Evolutionary conservation across 2,329 filamentous ascomycete species (phyloP).

Genomic region (Curvularia sp.): DNA sequence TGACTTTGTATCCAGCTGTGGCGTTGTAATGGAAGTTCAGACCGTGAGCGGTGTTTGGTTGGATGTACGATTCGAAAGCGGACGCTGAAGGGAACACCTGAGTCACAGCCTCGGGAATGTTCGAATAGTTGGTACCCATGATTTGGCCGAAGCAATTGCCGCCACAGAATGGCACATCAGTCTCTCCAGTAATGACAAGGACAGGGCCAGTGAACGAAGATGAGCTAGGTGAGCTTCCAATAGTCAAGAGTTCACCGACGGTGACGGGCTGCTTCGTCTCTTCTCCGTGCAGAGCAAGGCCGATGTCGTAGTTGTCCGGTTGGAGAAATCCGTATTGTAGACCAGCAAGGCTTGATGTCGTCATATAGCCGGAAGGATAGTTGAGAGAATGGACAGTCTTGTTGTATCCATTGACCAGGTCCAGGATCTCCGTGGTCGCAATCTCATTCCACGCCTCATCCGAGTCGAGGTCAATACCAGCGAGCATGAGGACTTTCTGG

Average conservation of each 20-base stretch:
- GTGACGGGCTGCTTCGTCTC: constrained; percentile 63
- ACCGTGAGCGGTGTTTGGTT: constrained; percentile 56
- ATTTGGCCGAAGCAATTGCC: constrained; percentile 60
- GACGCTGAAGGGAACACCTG: constrained; percentile 55
- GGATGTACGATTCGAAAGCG: constrained; percentile 61
- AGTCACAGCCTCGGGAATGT: constrained; percentile 55
- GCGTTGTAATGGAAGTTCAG: constrained; percentile 58
- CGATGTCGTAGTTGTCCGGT: constrained; percentile 63
- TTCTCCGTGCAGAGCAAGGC: constrained; percentile 57
- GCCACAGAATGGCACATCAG: constrained; percentile 66
- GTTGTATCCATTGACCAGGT: constrained; percentile 44
- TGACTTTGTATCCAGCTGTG: constrained; percentile 50
- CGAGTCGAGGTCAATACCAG: constrained; percentile 21
- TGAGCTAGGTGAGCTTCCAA: constrained; percentile 51
- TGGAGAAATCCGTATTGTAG: constrained; percentile 60
- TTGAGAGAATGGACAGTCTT: constrained; percentile 31
- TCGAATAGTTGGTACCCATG: constrained; percentile 51
- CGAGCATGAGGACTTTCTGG: constrained; percentile 24
- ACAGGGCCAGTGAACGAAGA: constrained; percentile 62
- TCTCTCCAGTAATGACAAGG: constrained; percentile 63
- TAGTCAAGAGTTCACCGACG: constrained; percentile 65
- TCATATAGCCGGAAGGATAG: constrained; percentile 61
- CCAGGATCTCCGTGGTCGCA: constrained; percentile 37
- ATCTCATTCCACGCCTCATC: constrained; percentile 40
- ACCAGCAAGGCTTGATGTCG: constrained; percentile 54